Conservation (phyloP, 2,329 filamentous ascomycete genomes). For the Leptographium flavum region DNA sequence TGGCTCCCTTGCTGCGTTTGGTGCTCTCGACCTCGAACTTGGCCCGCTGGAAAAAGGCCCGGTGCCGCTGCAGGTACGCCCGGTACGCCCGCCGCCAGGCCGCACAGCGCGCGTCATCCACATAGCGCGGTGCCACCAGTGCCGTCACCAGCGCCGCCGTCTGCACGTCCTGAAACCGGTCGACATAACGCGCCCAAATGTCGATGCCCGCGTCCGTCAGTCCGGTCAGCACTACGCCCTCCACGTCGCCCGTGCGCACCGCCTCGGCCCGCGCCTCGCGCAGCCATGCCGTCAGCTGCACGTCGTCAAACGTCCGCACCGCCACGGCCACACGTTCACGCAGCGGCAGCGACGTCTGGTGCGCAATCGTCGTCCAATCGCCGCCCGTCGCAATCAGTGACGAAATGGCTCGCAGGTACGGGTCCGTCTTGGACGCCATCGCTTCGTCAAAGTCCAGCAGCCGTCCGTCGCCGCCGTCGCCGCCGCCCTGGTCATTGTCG, state of each 20-base stretch:
- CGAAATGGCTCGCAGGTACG: slow-evolving; percentile 68
- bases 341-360: slow-evolving; percentile 59
- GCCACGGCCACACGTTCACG: slow-evolving; percentile 63
- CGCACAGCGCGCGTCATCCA: slow-evolving; percentile 60
- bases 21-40: slow-evolving; percentile 69
- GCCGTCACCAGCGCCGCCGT: slow-evolving; percentile 63
- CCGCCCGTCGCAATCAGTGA: slow-evolving; percentile 62
- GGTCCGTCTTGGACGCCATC: slow-evolving; percentile 52
- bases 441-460: slow-evolving; percentile 43
- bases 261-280: slow-evolving; percentile 47
- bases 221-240: slow-evolving; percentile 65
- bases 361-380: slow-evolving; percentile 60
- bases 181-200: slow-evolving; percentile 61
- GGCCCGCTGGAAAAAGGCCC: slow-evolving; percentile 57
- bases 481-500: neutral
- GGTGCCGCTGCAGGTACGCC: slow-evolving; percentile 58
- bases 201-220: slow-evolving; percentile 60
- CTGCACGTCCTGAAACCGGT: slow-evolving; percentile 64
- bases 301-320: slow-evolving; percentile 49
- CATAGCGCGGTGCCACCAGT: slow-evolving; percentile 60
- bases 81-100: slow-evolving; percentile 62
- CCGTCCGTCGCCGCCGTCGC: slow-evolving; percentile 5
- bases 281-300: slow-evolving; percentile 52
- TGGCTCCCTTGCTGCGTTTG: slow-evolving; percentile 40
- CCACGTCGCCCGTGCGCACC: slow-evolving; percentile 54